These are phyloP conservation scores for Tuber melanosporum DNA, from an alignment of 495 filamentous ascomycete species.

Conservation along the genomic window DNA sequence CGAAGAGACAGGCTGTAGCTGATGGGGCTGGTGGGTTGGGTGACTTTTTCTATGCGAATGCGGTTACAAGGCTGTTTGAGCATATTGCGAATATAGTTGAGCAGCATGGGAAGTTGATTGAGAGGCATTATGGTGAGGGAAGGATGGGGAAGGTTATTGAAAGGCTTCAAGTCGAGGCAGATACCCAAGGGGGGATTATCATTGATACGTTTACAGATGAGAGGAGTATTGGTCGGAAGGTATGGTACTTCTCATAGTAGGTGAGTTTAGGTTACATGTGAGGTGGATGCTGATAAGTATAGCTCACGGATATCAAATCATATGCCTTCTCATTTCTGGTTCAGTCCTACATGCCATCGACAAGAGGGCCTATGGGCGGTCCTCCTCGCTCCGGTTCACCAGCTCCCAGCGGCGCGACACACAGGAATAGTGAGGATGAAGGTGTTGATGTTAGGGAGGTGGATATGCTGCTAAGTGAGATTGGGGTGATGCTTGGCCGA, in stretches of 20 bases:
- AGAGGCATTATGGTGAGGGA: slow-evolving; percentile 82
- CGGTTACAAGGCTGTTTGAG: slow-evolving; percentile 86
- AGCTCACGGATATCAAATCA: slow-evolving; percentile 83
- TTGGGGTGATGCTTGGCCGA: slow-evolving; percentile 79
- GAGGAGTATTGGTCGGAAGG: slow-evolving; percentile 66
- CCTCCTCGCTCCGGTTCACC: slow-evolving; percentile 54
- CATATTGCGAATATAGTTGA: slow-evolving; percentile 96
- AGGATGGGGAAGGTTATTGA: slow-evolving; percentile 97
- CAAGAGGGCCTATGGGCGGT: slow-evolving; percentile 25
- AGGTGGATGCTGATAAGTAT: background rate
- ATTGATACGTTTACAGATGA: slow-evolving; percentile 94
- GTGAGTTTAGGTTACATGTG: background rate
- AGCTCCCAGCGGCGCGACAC: slow-evolving; percentile 51
- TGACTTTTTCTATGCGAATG: slow-evolving; percentile 85
- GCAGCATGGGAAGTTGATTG: slow-evolving; percentile 78
- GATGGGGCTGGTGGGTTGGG: slow-evolving; percentile 53
- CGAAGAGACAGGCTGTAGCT: slow-evolving; percentile 35
- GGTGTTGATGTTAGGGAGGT: slow-evolving; percentile 93
- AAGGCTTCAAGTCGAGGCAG: slow-evolving; percentile 83
- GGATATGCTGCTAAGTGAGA: slow-evolving; percentile 76
- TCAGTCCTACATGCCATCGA: slow-evolving; percentile 72
- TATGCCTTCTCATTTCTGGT: slow-evolving; percentile 97
- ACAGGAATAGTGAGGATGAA: slow-evolving; percentile 68
- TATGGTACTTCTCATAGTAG: background rate
- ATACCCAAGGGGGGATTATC: slow-evolving; percentile 95